Evolutionary conservation across 2,329 filamentous ascomycete species (phyloP).

Genomic region (Rhytidhysteron rufulum): DNA sequence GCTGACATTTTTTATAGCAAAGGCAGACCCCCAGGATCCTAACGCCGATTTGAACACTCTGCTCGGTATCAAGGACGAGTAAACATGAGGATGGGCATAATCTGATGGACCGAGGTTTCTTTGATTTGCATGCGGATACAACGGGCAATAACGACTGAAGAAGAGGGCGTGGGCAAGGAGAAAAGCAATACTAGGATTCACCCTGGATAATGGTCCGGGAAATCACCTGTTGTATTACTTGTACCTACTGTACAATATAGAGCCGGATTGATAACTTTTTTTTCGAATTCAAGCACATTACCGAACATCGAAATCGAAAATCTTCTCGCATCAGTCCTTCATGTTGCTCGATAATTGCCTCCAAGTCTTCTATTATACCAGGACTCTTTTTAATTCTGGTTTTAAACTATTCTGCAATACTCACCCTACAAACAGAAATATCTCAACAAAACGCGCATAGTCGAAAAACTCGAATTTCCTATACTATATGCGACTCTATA

Average conservation of each 20-base stretch:
- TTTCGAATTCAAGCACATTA: too few species aligned
- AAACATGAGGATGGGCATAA: constrained; percentile 7
- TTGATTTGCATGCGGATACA: constrained; percentile 13
- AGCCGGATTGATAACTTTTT: too few species aligned
- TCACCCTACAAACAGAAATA: too few species aligned
- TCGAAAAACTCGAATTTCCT: too few species aligned
- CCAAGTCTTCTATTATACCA: too few species aligned
- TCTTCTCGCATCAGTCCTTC: too few species aligned
- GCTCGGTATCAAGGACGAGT: constrained; percentile 34
- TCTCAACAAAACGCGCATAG: too few species aligned
- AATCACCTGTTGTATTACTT: constrained; percentile 30
- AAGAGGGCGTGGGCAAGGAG: constrained; percentile 4
- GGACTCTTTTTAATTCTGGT: too few species aligned
- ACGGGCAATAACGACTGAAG: constrained; percentile 5
- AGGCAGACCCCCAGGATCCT: constrained; percentile 71
- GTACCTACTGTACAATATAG: constrained; percentile 43
- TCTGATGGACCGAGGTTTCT: constrained; percentile 16
- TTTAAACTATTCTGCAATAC: too few species aligned
- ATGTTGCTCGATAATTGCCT: too few species aligned
- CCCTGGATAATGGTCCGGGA: constrained; percentile 16
- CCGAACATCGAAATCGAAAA: too few species aligned
- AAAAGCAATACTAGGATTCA: constrained; percentile 5
- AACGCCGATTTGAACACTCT: constrained; percentile 87
- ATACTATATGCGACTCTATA: too few species aligned
- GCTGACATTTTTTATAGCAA: constrained; percentile 47